Evolutionary conservation across 805 yeast genomes (phyloP).

Genomic region (Wickerhamomyces bisporus): DNA sequence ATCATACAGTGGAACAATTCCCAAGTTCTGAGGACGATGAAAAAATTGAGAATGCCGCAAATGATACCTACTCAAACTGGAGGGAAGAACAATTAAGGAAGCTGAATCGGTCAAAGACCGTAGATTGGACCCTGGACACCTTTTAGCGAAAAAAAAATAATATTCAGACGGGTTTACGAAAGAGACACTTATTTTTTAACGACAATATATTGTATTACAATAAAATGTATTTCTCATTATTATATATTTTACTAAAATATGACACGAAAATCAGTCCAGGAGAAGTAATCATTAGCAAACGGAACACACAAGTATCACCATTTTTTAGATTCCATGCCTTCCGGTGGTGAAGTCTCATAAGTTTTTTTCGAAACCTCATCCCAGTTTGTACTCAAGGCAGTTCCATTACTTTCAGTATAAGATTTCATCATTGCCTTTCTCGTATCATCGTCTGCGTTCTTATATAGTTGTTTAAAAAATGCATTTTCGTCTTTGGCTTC

Average conservation of each 20-base stretch:
- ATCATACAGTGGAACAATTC: too few relatives aligned
- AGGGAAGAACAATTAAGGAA: conserved; percentile 24
- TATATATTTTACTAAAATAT: too few relatives aligned
- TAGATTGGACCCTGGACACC: conserved; percentile 14
- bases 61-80: conserved; percentile 20
- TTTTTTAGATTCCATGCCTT: conserved; percentile 19
- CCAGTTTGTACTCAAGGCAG: conserved; percentile 93
- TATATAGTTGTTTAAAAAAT: conserved; percentile 72
- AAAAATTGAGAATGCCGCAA: conserved; percentile 12
- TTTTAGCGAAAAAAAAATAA: conserved; percentile 8
- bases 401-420: conserved; percentile 88
- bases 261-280: too few relatives aligned
- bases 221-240: too few relatives aligned
- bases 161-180: not conserved
- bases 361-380: conserved; percentile 64
- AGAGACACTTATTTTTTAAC: not conserved
- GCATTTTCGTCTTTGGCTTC: conserved; percentile 51
- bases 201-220: not conserved
- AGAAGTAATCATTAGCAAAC: too few relatives aligned
- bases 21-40: too few relatives aligned
- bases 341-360: conserved; percentile 32
- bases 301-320: too few relatives aligned
- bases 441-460: conserved; percentile 82
- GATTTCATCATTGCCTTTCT: conserved; percentile 96
- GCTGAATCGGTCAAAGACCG: conserved; percentile 12